phyloP scores from a whole-genome alignment of 345 rosid genomes.

The Psidium guajava region DNA sequence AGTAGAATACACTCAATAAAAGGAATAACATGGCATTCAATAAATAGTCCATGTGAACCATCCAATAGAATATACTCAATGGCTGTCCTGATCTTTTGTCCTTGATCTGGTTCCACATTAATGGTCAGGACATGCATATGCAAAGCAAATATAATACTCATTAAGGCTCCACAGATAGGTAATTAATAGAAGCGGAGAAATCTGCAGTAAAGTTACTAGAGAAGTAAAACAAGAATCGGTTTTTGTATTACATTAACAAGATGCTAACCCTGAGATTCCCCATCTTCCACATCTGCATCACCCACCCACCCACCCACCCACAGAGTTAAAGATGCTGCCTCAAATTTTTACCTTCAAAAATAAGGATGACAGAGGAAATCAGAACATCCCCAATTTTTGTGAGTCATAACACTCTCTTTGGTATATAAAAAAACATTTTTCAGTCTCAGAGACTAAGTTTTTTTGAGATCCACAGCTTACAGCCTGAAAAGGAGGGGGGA shows the following conservation, averaged over 20 bases:
- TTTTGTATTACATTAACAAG: constrained; percentile 3
- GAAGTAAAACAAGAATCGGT: not conserved
- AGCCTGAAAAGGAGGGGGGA: not conserved
- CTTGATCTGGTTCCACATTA: constrained; percentile 18
- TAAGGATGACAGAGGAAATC: not conserved
- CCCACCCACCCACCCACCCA: not conserved
- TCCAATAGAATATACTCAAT: constrained; percentile 42
- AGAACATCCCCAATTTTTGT: not conserved
- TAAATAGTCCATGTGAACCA: constrained; percentile 55
- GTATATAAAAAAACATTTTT: not conserved
- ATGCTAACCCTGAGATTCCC: constrained; percentile 4
- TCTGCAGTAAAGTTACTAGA: constrained; percentile 10
- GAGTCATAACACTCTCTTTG: not conserved
- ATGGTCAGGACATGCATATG: constrained; percentile 5
- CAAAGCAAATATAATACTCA: not conserved
- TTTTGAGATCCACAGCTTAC: not conserved
- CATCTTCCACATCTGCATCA: not conserved
- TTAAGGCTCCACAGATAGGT: not conserved
- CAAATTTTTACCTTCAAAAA: not conserved
- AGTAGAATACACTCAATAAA: constrained; percentile 19
- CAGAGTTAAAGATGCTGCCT: not conserved
- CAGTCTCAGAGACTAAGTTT: not conserved
- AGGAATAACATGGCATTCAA: constrained; percentile 24
- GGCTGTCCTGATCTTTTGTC: constrained; percentile 41
- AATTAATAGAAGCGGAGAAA: constrained; percentile 9